Conservation (phyloP, 163 green algal species). For the Volvox carteri region DNA sequence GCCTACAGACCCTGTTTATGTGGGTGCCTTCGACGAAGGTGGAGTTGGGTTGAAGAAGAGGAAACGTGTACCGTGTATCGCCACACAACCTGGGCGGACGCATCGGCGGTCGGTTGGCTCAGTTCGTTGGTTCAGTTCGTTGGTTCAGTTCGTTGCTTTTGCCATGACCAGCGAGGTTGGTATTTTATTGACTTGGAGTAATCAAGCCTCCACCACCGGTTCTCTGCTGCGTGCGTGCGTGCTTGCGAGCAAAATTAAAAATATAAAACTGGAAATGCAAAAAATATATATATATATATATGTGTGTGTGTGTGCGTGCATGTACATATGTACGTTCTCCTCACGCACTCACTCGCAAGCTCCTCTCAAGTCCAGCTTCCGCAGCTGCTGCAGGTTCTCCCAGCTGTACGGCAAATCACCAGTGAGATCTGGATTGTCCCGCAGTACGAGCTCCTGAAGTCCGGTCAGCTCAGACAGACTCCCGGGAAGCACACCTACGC, state of each 20-base stretch:
- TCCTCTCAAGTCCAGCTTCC: not conserved
- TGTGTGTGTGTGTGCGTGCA: too few relatives aligned
- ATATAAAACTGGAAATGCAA: not conserved
- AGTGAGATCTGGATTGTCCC: not conserved
- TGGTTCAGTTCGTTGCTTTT: too few relatives aligned
- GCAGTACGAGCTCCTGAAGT: not conserved
- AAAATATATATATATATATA: not conserved
- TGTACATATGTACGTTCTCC: too few relatives aligned
- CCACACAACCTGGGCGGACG: conserved; percentile 41
- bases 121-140: too few relatives aligned
- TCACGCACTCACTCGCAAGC: not conserved
- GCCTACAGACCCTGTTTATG: not conserved
- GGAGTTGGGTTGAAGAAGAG: not conserved
- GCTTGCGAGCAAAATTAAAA: not conserved
- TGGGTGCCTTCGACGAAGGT: not conserved
- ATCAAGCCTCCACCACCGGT: too few relatives aligned
- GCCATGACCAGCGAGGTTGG: too few relatives aligned
- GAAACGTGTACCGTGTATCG: too few relatives aligned
- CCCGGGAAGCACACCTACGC: not conserved
- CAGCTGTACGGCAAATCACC: conserved; percentile 15
- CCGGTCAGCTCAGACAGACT: not conserved
- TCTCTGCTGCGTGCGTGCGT: too few relatives aligned
- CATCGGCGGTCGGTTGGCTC: too few relatives aligned
- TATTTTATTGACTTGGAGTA: too few relatives aligned
- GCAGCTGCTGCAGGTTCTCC: not conserved